Base-by-base conservation (phyloP, 371 early-diverging fungal species). In the Mortierella polycephala region DNA sequence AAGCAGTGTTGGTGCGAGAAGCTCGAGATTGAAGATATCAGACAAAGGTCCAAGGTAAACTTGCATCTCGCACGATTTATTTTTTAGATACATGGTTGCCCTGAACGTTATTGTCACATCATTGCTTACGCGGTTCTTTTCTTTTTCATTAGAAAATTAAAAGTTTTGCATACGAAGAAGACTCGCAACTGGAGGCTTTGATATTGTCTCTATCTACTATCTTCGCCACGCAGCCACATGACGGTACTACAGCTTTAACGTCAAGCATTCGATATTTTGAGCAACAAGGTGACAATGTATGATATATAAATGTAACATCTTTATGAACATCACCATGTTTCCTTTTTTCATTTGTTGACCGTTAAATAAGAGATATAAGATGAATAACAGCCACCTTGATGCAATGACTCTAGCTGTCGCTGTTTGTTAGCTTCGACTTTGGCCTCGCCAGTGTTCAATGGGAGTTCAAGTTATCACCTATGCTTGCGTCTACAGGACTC, bases 121-220 rank as follows among this genome's bases (percentile, higher is more conserved):
- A 7, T 54, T 42, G 12, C 30, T 13, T 42, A 49, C 40, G 16
- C 41, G 16, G 4, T 30, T 54, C n/a, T 23, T 23, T 51, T 65
- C 42, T 10, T 23, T 23, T 51, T 65, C 42, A 21, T n/a, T 62
- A 79, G 79, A 66, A 50, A 13, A 79, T 79, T 20, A 69, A 45
- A 45, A 79, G 73, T 60, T 79, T 79, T 55, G 79, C 68, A 4
- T 67, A 79, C 39, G 79, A 79, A 37, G 79, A 79, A 37, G 79
- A 79, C 18, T 49, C 72, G 0, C 79, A 79, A 49, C 2, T 79
- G 14, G 79, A 79, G 44, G 79, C 72, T 5, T 46, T 79, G 10
- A 16, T 79, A 16, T n/a, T 66, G 5, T 72, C 79, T 2, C 21
- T 79, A 11, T 68, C 72, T 0, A 54, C 65, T 45, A 66, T 72